These are phyloP conservation scores for Citrus reticulata DNA, from an alignment of 345 rosid species.

Conservation along the genomic window DNA sequence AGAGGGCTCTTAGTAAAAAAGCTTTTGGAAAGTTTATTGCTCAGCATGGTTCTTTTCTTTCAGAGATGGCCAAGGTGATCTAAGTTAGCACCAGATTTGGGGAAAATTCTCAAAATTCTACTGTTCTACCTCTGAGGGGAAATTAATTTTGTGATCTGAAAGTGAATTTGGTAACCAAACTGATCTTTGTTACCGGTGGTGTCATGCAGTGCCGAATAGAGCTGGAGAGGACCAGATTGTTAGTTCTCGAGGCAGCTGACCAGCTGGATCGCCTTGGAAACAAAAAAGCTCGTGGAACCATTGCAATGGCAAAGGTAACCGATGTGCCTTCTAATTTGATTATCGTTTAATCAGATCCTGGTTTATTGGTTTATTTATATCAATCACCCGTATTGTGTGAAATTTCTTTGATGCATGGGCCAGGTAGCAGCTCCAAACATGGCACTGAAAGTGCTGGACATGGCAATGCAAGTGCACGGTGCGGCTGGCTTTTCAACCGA, in stretches of 20 bases:
- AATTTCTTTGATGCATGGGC: neutral
- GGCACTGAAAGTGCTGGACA: conserved; percentile 85
- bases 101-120: neutral
- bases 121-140: neutral
- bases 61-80: conserved; percentile 81
- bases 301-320: conserved; percentile 94
- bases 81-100: neutral
- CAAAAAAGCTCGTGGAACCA: conserved; percentile 71
- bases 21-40: conserved; percentile 85
- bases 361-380: neutral
- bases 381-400: neutral
- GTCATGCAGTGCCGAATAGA: conserved; percentile 74
- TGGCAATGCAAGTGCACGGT: conserved; percentile 91
- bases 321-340: neutral
- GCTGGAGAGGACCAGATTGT: conserved; percentile 72
- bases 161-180: neutral
- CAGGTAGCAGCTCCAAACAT: conserved; percentile 98
- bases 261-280: conserved; percentile 91
- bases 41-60: conserved; percentile 82
- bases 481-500: conserved; percentile 80
- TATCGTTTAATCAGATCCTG: neutral
- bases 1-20: conserved; percentile 76
- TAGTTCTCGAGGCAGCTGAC: conserved; percentile 90
- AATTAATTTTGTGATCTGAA: neutral
- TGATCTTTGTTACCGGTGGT: neutral